Evolutionary conservation across 192 early-diverging fungal species (phyloP).

Genomic region (Rhizoclosmatium globosum): DNA sequence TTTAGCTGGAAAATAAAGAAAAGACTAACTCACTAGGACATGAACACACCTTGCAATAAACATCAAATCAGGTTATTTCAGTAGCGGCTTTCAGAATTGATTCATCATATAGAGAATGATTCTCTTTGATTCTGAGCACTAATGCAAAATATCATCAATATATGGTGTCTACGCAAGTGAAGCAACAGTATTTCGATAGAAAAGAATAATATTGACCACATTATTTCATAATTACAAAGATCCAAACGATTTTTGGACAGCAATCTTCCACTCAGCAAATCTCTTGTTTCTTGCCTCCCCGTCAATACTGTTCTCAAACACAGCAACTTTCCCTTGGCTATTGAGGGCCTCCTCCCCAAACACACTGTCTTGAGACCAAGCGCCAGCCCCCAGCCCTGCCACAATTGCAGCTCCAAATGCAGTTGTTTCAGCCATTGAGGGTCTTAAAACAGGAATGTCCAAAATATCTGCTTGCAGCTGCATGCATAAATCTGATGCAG

Average conservation of each 20-base stretch:
- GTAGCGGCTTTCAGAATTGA: too few relatives aligned
- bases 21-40: too few relatives aligned
- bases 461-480: slow-evolving; percentile 90
- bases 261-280: slow-evolving; percentile 77
- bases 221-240: slow-evolving; percentile 47
- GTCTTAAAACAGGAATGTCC: slow-evolving; percentile 79
- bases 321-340: slow-evolving; percentile 23
- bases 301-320: slow-evolving; percentile 28
- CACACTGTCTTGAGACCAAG: slow-evolving; percentile 61
- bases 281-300: slow-evolving; percentile 62
- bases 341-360: slow-evolving; percentile 52
- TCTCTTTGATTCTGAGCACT: too few relatives aligned
- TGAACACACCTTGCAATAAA: too few relatives aligned
- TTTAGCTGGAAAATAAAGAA: too few relatives aligned
- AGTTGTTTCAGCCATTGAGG: slow-evolving; percentile 90
- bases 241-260: slow-evolving; percentile 72
- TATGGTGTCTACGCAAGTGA: too few relatives aligned
- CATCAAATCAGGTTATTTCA: too few relatives aligned
- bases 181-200: too few relatives aligned
- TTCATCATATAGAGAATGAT: too few relatives aligned
- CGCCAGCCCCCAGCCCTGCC: slow-evolving; percentile 77
- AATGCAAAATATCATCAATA: too few relatives aligned
- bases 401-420: slow-evolving; percentile 92
- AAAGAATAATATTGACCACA: too few relatives aligned
- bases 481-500: slow-evolving; percentile 90